Base-by-base conservation (phyloP, 2,329 filamentous ascomycete genomes). In the Colletotrichum lindemuthianum region DNA sequence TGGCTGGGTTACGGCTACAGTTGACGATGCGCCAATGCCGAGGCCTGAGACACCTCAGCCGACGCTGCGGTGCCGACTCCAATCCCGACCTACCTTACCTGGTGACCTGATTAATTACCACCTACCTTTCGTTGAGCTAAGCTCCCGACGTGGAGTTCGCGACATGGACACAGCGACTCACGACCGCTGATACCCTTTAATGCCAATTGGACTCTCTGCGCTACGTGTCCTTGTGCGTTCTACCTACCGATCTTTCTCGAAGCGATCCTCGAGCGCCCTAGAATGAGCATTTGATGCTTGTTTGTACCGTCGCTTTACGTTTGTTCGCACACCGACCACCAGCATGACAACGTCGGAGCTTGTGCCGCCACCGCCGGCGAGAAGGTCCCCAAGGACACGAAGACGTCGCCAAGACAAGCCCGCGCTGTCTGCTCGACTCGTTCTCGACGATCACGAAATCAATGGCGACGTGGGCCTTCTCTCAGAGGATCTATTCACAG, bases 381-480 rank as follows among this genome's bases (percentile, higher is more conserved):
- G 43, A 12, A 66, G 53, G 63, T 77, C 76, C 70, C 82, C 79
- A 72, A 79, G 80, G 63, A 79, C 79, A 59, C 80, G 86, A 63
- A 81, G 87, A 68, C 82, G 87, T 54, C 81, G 86, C 59, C 82
- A 87, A 69, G 88, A 96, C 75, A 93, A 92, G 76, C 85, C 91
- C 8, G 86, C 94, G 47, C 84, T 97, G 63, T 86, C 92, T 63
- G 94, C 93, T 60, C 89, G 91, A 63, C 83, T 98, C 54, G 86
- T 96, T 41, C 87, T 97, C 60, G 93, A 97, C 77, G 91, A 93
- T 74, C 90, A 91, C 75, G 51, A 67, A 24, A 84, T 97, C 71
- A 92, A 90, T 78, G 92, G 92, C 57, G 92, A 97, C 74, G 85
- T 94, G 67, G 96, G 93, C 68, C 86, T 96, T 68, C 78, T 98